phyloP scores from a whole-genome alignment of 495 filamentous ascomycete genomes.

The Lasiosphaeriaceae sp. region DNA sequence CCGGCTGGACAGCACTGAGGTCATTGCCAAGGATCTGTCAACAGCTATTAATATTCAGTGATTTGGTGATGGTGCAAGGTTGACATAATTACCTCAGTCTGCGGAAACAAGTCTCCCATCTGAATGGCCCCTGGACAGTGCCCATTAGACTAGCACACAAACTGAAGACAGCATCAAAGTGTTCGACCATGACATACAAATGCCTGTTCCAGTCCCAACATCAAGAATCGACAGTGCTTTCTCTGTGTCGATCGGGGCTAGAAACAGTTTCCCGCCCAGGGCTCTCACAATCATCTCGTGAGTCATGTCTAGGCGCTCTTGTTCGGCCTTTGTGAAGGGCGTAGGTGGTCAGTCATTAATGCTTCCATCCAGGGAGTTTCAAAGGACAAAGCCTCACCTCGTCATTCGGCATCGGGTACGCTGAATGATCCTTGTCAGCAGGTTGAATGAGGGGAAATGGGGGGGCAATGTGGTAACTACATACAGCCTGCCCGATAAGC shows the following conservation, averaged over 20 bases:
- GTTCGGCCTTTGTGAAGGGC: slow-evolving; percentile 2
- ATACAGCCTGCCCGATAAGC: slow-evolving; percentile 3
- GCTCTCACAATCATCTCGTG: slow-evolving; percentile 5
- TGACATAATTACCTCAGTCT: background rate
- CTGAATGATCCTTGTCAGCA: background rate
- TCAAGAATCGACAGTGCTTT: slow-evolving; percentile 9
- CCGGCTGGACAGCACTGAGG: slow-evolving; percentile 47
- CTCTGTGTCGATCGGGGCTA: slow-evolving; percentile 1
- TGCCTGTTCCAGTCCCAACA: slow-evolving; percentile 14
- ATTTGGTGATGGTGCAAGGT: too few species aligned
- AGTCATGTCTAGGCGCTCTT: slow-evolving; percentile 11
- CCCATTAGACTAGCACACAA: background rate
- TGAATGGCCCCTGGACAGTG: background rate
- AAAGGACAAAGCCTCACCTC: too few species aligned
- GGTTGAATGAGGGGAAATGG: too few species aligned
- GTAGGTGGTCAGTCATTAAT: too few species aligned
- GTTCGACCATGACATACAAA: background rate
- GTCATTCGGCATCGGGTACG: slow-evolving; percentile 11
- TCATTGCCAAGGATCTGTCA: slow-evolving; percentile 41
- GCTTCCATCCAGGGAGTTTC: too few species aligned
- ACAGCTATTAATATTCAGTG: too few species aligned
- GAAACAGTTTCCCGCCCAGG: slow-evolving; percentile 4
- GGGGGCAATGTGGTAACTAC: too few species aligned
- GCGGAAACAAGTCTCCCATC: background rate
- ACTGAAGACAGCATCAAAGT: slow-evolving; percentile 3